Evolutionary conservation across 805 yeast genomes (phyloP).

Genomic region (Nematodospora valgi): DNA sequence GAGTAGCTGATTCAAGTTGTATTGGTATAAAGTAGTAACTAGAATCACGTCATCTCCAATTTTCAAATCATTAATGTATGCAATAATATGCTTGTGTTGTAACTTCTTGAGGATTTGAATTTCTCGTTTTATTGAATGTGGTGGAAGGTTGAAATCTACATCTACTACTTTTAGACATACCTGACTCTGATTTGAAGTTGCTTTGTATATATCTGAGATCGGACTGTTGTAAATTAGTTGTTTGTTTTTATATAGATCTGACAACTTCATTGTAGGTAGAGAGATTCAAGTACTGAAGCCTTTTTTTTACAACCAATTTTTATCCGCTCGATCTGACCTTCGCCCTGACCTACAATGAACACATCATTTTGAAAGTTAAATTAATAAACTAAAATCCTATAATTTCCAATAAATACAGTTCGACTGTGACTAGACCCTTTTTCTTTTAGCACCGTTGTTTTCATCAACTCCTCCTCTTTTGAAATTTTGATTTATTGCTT

Average conservation of each 20-base stretch:
- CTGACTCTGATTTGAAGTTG: neutral
- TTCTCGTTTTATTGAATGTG: constrained; percentile 35
- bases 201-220: constrained; percentile 27
- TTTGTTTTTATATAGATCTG: constrained; percentile 16
- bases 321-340: neutral
- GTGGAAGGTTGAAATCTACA: constrained; percentile 30
- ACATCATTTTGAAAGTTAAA: too few relatives aligned
- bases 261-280: neutral
- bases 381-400: too few relatives aligned
- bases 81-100: constrained; percentile 14
- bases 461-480: constrained; percentile 8
- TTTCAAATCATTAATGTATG: constrained; percentile 18
- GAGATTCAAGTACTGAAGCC: constrained; percentile 7
- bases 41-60: constrained; percentile 30
- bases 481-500: constrained; percentile 5
- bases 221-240: constrained; percentile 31
- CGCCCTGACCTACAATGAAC: too few relatives aligned
- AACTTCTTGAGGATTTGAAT: constrained; percentile 22
- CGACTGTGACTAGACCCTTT: too few relatives aligned
- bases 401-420: too few relatives aligned
- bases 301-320: neutral
- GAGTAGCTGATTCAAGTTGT: constrained; percentile 23
- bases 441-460: too few relatives aligned
- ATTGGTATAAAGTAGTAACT: constrained; percentile 29
- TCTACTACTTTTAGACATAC: constrained; percentile 39